Evolutionary conservation across 108 stramenopile species (phyloP), one percentile per base, ranked within the genome.

Genomic region (Pinguiococcus pyrenoidosus): DNA sequence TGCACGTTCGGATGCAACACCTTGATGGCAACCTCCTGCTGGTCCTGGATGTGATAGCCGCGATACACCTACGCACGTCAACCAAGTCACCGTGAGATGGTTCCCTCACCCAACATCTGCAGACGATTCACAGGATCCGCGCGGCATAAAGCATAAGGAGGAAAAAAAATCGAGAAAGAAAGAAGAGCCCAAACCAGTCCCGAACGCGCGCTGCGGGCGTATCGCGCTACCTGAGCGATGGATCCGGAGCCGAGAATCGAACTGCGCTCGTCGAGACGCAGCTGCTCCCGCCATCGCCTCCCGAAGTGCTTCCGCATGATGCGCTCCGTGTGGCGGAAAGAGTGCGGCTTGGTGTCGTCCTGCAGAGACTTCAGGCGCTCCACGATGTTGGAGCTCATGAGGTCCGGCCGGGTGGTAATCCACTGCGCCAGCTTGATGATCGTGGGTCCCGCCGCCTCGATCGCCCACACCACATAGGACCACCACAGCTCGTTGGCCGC

Each of bases 391-490:
- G 71, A 75, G 42, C 69, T 67, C 58, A 90, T 86, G 39, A 90
- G 60, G 66, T 90, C 88, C 36, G 80, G 75, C 8, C 88, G 69
- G 4, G 84, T 84, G 0, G 81, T 72, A 10, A 85, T 85, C 88
- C 88, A 90, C 55, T 90, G 88, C 4, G 75, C 68, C 21, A 86
- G 49, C 63, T 90, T 90, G 62, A 86, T 77, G 70, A 78, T 85
- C 5, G 83, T 84, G 16, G 88, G 88, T 4, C 88, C 88, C 6
- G 82, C 80, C 32, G 66, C 45, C 69, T 86, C 81, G n/a, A 90
- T 77, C 2, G 76, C 77, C 78, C 81, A 85, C 8, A 90, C 57
- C 20, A 78, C 71, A 52, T 85, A 86, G 25, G 62, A 48, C 85
- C 84, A 86, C 9, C 73, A 51, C n/a, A 27, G 30, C 20, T 74